Base-by-base conservation (phyloP, 1,139 yeast species). In the Eremothecium cymbalariae region DNA sequence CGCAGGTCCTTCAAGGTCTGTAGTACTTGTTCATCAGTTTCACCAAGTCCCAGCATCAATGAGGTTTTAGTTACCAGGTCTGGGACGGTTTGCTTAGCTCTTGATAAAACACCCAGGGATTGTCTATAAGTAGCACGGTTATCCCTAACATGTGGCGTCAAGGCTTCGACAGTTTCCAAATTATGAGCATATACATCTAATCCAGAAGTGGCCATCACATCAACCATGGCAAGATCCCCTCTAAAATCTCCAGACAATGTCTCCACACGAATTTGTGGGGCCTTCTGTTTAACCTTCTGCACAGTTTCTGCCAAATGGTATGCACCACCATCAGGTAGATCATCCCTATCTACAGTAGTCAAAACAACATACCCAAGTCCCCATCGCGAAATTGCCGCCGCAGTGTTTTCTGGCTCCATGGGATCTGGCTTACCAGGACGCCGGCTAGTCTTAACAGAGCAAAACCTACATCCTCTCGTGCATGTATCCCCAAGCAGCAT, bases 401-500 rank as follows among this genome's bases (percentile, higher is more conserved):
- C 97, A 0, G 98, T 93, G 53, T 90, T 86, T 57, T 84, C 95
- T 0, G 99, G 99, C 57, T 93, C 99, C 68, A 73, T 76, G 19
- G 97, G 95, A 61, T 93, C 98, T 6, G 95, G 81, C 8, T 86
- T 75, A 0, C 80, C 77, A 1, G 99, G 99, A 4, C 65, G 65
- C 50, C 98, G 71, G 58, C 78, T 77, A 1, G 98, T 93, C 62
- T 93, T 93, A 33, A 93, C 98, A 1, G 95, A 82, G 60, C 99
- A 93, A 63, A 93, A 93, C 43, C 99, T 71, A 57, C 99, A 93
- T 8, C 98, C 99, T 60, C 99, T 71, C 4, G 99, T 93, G 63
- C 99, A 93, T 0, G 98, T 90, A 53, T 93, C 98, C 41, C 99
- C 99, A 70, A 93, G 70, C 44, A 93, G 68, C 99, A 93, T 93